Evolutionary conservation across 2,329 filamentous ascomycete genomes (phyloP).

Genomic region (Stagonosporopsis cucurbitacearum): DNA sequence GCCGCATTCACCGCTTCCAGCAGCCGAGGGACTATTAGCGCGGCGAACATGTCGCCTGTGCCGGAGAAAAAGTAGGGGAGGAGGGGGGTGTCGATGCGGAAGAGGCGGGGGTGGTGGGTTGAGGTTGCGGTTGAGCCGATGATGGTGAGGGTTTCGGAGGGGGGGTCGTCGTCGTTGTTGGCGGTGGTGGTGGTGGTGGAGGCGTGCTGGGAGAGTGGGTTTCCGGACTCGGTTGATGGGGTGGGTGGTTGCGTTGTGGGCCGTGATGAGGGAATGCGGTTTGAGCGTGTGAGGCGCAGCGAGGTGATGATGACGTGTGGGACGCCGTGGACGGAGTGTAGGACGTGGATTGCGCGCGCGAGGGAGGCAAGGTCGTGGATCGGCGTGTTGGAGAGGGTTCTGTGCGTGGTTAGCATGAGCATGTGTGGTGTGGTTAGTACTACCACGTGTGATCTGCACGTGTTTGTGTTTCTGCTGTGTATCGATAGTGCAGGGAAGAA

Average conservation of each 20-base stretch:
- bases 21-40: constrained; percentile 84
- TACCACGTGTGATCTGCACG: no score
- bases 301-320: constrained; percentile 95
- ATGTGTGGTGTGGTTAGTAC: no score
- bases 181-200: constrained; percentile 58
- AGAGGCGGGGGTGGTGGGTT: constrained; percentile 74
- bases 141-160: constrained; percentile 64
- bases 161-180: constrained; percentile 52
- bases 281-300: constrained; percentile 69
- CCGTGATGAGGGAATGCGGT: constrained; percentile 50
- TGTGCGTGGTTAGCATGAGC: no score
- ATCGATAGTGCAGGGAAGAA: not conserved
- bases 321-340: constrained; percentile 77
- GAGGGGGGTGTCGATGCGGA: constrained; percentile 84
- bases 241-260: constrained; percentile 44
- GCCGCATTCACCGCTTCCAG: constrained; percentile 74
- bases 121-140: constrained; percentile 77
- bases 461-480: no score
- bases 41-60: constrained; percentile 98
- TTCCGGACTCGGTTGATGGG: constrained; percentile 18
- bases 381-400: constrained; percentile 78
- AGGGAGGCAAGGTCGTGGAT: constrained; percentile 79
- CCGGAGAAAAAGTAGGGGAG: constrained; percentile 95
- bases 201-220: not conserved
- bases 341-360: constrained; percentile 72